A percentile compares a stretch with the other conserved stretches of the same genome.
Conservation (phyloP, 192 early-diverging fungal species). For the Coemansia sp. region DNA sequence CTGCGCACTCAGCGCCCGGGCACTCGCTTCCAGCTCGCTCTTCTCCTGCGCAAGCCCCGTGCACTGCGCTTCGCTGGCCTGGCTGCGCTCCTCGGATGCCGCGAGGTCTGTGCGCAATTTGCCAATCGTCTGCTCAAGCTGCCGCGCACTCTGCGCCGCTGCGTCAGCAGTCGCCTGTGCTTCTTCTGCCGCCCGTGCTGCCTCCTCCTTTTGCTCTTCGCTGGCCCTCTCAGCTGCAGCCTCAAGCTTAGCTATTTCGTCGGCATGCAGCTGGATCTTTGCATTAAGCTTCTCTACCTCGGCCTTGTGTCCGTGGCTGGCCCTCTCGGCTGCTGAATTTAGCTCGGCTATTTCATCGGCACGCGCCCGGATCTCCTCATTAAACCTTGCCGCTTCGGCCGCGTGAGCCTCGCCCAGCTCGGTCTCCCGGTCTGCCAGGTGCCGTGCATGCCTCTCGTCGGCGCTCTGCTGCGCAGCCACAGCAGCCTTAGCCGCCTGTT, state of each 20-base stretch:
- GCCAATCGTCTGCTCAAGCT: conserved; percentile 1
- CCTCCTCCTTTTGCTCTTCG: background rate
- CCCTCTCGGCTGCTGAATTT: background rate
- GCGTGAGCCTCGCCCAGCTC: background rate
- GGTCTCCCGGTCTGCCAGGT: conserved; percentile 6
- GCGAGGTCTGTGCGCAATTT: conserved; percentile 2
- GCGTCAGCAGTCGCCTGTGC: conserved; percentile 9
- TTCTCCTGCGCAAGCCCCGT: background rate
- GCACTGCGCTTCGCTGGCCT: background rate
- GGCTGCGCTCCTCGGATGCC: background rate
- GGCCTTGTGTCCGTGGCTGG: background rate
- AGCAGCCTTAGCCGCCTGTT: background rate
- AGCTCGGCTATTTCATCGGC: background rate
- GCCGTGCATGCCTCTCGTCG: background rate
- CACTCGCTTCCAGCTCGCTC: background rate
- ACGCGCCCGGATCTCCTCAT: background rate
- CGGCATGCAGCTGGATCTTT: background rate
- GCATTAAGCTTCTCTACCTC: background rate
- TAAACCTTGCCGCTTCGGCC: background rate
- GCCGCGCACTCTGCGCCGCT: background rate
- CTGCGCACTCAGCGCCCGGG: background rate
- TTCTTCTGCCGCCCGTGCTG: background rate
- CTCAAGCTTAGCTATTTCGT: background rate
- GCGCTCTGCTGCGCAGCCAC: background rate
- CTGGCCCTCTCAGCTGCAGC: background rate